Evolutionary conservation across 2,329 filamentous ascomycete species (phyloP), one percentile per base, ranked within the genome.

Genomic region (Blastomyces gilchristii): DNA sequence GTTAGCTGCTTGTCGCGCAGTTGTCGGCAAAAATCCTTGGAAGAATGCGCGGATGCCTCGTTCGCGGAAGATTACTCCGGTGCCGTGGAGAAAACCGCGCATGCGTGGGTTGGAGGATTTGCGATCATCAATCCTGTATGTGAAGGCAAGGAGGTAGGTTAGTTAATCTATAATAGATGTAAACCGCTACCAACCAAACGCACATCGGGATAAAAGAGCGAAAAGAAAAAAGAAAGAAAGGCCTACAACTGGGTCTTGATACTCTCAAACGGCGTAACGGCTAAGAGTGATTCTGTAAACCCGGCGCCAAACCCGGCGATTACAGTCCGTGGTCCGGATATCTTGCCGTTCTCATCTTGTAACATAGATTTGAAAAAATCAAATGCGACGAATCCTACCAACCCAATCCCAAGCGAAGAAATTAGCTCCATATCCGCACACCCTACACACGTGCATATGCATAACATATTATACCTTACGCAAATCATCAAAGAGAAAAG

Each of bases 201-300:
- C 12, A 14, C 7, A 1, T 1, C 12, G 28, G 25, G 25, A 28
- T 28, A 47, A 28, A 49, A 9, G 39, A 37, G 25, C 22, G 11
- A 45, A n/a, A 4, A 31, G 14, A 41, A 16, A 8, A 31, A 7
- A 5, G 28, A 5, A 31, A 43, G 22, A 61, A 45, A 22, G n/a
- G n/a, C 79, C 62, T 74, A 89, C 83, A 99, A 80, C 69, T 95
- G 95, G 60, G 94, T 99, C 82, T 99, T 99, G 78, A 99, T 97
- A 71, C 90, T 95, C 79, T 99, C 94, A 64, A 95, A 97, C 0
- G 94, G 94, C 43, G 94, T 99, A 43, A 99, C 94, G 12, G 94
- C 94, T 2, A 99, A 79, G 60, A 97, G 78, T 3, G 90, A 95
- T 79, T 99, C 94, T 2, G 93, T 97, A 60, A 96, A 89, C 63